These are phyloP conservation scores for Eimeria sp. DNA, from an alignment of 169 alveolate genomes.

Conservation along the genomic window DNA sequence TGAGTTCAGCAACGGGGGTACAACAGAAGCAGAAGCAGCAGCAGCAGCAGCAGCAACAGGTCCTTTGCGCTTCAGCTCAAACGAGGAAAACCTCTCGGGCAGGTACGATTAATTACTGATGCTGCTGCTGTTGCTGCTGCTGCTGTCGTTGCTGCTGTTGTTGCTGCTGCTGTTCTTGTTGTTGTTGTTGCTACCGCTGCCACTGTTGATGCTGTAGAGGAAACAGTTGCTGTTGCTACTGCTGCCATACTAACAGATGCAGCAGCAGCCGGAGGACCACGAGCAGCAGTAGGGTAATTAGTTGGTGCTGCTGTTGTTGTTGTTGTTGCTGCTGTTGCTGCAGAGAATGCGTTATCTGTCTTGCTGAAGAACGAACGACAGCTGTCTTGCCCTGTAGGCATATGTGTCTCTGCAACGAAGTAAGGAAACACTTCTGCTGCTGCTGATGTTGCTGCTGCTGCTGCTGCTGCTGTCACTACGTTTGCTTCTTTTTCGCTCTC, in stretches of 20 bases:
- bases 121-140: slow-evolving; percentile 37
- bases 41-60: slow-evolving; percentile 4
- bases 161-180: not conserved
- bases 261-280: not conserved
- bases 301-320: not conserved
- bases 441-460: not conserved
- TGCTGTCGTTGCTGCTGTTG: not conserved
- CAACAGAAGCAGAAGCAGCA: slow-evolving; percentile 4
- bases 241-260: not conserved
- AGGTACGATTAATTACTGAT: slow-evolving; percentile 15
- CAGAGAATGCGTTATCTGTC: slow-evolving; percentile 90
- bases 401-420: slow-evolving; percentile 90
- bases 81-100: slow-evolving; percentile 48
- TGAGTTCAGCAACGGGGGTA: not conserved
- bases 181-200: not conserved
- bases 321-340: not conserved
- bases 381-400: slow-evolving; percentile 91
- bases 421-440: slow-evolving; percentile 36
- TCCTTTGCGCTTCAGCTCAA: not conserved
- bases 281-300: not conserved
- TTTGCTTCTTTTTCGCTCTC: not conserved
- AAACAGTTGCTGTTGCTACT: not conserved
- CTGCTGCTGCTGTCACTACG: slow-evolving; percentile 24
- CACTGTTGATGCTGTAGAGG: not conserved
- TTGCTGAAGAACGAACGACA: slow-evolving; percentile 87